phyloP scores from a whole-genome alignment of 2,329 filamentous ascomycete genomes.

The Diaporthe aspalathi region DNA sequence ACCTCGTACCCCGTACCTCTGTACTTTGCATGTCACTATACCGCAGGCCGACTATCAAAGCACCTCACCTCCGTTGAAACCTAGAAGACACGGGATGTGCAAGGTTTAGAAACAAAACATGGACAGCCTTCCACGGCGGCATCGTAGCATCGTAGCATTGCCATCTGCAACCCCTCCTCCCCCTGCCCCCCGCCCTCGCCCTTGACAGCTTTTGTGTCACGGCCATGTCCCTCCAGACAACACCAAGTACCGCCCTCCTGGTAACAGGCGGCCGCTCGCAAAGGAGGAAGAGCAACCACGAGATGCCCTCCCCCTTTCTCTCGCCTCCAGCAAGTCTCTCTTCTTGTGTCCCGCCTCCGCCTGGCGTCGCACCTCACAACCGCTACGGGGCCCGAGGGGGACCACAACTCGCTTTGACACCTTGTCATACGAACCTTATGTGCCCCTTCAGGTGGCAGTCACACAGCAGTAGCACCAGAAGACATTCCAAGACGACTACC shows the following conservation, averaged over 20 bases:
- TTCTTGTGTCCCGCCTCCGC: background rate
- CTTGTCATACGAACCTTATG: slow-evolving; percentile 31
- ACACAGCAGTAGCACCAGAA: slow-evolving; percentile 25
- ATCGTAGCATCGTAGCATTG: slow-evolving; percentile 24
- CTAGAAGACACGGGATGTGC: background rate
- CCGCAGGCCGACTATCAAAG: slow-evolving; percentile 1
- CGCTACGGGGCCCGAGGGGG: background rate
- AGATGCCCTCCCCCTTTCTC: too few relatives aligned
- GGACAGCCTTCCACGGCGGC: slow-evolving; percentile 12
- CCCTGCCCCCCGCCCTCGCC: background rate
- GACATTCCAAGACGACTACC: slow-evolving; percentile 8
- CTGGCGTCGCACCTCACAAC: slow-evolving; percentile 15
- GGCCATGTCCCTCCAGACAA: background rate
- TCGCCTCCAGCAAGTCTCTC: background rate
- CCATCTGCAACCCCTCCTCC: slow-evolving; percentile 29
- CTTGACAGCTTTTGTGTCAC: background rate
- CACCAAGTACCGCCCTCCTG: slow-evolving; percentile 24
- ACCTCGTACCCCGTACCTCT: slow-evolving; percentile 5
- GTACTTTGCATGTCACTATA: slow-evolving; percentile 10
- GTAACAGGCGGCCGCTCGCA: slow-evolving; percentile 21
- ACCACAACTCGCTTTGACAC: slow-evolving; percentile 19
- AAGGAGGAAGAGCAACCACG: background rate
- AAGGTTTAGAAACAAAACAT: slow-evolving; percentile 19
- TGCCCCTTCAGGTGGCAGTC: slow-evolving; percentile 29
- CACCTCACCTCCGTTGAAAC: slow-evolving; percentile 4